A percentile compares a stretch with the other conserved stretches of the same genome.
phyloP scores from a whole-genome alignment of 805 yeast species.

The Candida quercuum region DNA sequence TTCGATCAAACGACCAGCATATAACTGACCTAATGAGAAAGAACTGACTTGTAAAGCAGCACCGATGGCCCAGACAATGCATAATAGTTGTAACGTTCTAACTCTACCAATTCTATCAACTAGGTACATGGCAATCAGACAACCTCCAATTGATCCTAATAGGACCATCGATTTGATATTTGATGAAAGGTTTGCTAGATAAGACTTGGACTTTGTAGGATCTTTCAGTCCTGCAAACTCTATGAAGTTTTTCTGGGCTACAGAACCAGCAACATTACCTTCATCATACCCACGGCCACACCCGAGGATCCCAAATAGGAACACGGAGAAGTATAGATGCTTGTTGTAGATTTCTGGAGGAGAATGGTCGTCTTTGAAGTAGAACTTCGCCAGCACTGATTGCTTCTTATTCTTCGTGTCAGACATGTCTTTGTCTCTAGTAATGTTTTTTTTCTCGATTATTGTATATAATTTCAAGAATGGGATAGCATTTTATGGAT shows the following conservation, averaged over 20 bases:
- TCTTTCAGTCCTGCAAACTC: constrained; percentile 40
- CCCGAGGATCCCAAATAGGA: constrained; percentile 50
- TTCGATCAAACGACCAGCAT: constrained; percentile 50
- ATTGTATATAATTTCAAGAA: no score
- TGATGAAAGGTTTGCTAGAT: constrained; percentile 42
- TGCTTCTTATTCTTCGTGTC: not conserved
- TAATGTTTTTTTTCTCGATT: no score
- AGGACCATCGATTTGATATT: constrained; percentile 57
- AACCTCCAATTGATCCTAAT: constrained; percentile 50
- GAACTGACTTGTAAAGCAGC: constrained; percentile 46
- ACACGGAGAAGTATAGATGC: constrained; percentile 38
- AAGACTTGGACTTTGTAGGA: constrained; percentile 26
- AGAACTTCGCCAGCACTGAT: constrained; percentile 10
- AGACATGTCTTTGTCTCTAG: no score
- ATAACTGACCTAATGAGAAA: constrained; percentile 40
- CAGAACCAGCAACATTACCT: constrained; percentile 43
- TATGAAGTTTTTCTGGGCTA: constrained; percentile 38
- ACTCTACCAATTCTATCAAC: constrained; percentile 49
- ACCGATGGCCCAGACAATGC: constrained; percentile 39
- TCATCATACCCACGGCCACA: constrained; percentile 56
- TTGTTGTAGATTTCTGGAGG: constrained; percentile 44
- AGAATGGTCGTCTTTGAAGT: constrained; percentile 14
- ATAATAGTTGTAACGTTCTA: constrained; percentile 38
- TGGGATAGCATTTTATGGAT: no score
- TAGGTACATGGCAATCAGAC: constrained; percentile 40